Base-by-base conservation (phyloP, 2,329 filamentous ascomycete genomes). In the Xylaria digitata region DNA sequence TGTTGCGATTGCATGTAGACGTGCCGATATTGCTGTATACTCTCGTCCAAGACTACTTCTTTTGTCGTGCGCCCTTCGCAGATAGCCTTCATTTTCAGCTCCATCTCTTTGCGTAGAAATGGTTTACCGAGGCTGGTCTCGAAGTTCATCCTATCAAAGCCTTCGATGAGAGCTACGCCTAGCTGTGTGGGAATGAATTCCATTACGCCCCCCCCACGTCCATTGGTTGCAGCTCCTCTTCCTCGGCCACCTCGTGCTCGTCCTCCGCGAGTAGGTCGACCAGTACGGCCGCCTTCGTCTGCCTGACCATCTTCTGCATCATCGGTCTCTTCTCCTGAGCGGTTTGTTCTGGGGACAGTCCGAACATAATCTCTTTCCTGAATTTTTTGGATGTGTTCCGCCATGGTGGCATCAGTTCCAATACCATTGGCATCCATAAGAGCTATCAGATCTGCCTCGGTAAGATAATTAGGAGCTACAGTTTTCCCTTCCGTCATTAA, bases 391-490 rank as follows among this genome's bases (percentile, higher is more conserved):
- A 99, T 99, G 77, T 99, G 96, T 75, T 99, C 96, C 0, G 96
- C 96, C 96, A 99, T 99, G 0, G 96, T 99, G 6, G 96, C 96
- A 81, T 99, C 96, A 9, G 96, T 99, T 13, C 96, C 96, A 70
- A 99, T 99, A 1, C 96, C 96, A 77, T 99, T 99, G 50, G 93
- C 94, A 81, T 99, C 96, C 96, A 99, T 99, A 11, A 99, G 86
- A 2, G 91, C 92, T 76, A 99, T 97, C 30, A 99, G 84, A 77
- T 99, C 96, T 0, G 96, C 94, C 77, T 99, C 96, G 0, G 96
- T 98, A 34, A 99, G 85, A 77, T 97, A 97, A 23, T 86, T 88
- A 0, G 96, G 96, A 13, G 94, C 84, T 0, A 86, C 87, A 0
- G 96, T 99, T 79, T 96, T 92, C n/a, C 96, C 95, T 73, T 98